phyloP scores from a whole-genome alignment of 2,329 filamentous ascomycete species.

The Aureobasidium subglaciale region DNA sequence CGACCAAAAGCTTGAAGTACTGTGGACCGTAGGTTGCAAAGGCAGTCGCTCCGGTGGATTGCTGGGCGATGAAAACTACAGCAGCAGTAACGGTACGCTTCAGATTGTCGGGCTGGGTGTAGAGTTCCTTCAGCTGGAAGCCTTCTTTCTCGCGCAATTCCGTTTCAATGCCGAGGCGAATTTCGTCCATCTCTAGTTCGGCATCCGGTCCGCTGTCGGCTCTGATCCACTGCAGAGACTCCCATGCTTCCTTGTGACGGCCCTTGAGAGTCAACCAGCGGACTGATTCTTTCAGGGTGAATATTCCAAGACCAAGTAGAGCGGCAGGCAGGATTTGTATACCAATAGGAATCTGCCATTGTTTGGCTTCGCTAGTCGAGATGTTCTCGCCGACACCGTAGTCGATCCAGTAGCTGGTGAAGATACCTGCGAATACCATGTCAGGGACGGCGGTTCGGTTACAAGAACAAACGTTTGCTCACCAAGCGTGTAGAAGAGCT shows the following conservation, averaged over 20 bases:
- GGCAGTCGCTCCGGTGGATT: constrained; percentile 48
- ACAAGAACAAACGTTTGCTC: background rate
- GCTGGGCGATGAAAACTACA: constrained; percentile 45
- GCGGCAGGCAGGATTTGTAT: constrained; percentile 44
- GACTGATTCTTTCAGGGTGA: constrained; percentile 44
- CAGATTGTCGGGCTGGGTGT: constrained; percentile 38
- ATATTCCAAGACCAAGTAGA: constrained; percentile 42
- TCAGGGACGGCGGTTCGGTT: background rate
- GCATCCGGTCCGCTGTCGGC: constrained; percentile 33
- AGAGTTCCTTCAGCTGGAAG: constrained; percentile 38
- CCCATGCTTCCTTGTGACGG: constrained; percentile 40
- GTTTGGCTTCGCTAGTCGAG: constrained; percentile 28
- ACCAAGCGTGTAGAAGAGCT: constrained; percentile 45
- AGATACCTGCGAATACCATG: constrained; percentile 29
- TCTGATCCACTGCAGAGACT: constrained; percentile 47
- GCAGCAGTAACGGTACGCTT: constrained; percentile 39
- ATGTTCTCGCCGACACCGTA: constrained; percentile 38
- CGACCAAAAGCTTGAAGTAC: constrained; percentile 47
- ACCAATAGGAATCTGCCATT: constrained; percentile 52
- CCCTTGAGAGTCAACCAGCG: constrained; percentile 45
- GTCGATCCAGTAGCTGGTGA: constrained; percentile 48
- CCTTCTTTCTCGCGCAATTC: constrained; percentile 40
- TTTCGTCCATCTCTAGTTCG: constrained; percentile 44
- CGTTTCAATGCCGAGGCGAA: constrained; percentile 39
- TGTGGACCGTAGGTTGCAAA: constrained; percentile 42